A percentile compares a stretch with the other conserved stretches of the same genome.
phyloP scores from a whole-genome alignment of 2,329 filamentous ascomycete genomes.

The Diaporthe humulicola region DNA sequence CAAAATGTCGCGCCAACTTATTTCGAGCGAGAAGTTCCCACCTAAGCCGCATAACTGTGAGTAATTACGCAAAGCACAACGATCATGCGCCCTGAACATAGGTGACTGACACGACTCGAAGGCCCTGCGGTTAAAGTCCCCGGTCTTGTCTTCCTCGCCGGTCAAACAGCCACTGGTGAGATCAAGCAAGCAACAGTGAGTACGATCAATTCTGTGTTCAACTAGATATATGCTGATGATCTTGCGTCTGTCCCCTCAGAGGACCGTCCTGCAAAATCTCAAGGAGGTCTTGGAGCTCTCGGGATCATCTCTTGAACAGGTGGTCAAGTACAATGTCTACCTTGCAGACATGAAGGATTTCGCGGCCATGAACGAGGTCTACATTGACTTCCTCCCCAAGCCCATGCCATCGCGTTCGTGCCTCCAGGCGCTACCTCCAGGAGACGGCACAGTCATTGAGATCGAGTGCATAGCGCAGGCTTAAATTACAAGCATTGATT shows the following conservation, averaged over 20 bases:
- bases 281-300: slow-evolving; percentile 47
- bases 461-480: slow-evolving; percentile 59
- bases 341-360: slow-evolving; percentile 48
- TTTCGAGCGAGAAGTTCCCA: slow-evolving; percentile 61
- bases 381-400: slow-evolving; percentile 55
- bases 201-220: background rate
- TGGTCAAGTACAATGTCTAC: slow-evolving; percentile 49
- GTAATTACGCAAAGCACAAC: slow-evolving; percentile 28
- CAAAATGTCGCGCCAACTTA: slow-evolving; percentile 60
- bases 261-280: slow-evolving; percentile 46
- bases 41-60: slow-evolving; percentile 61
- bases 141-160: slow-evolving; percentile 60
- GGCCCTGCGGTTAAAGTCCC: slow-evolving; percentile 59
- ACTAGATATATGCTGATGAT: background rate
- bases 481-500: slow-evolving; percentile 37
- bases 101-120: slow-evolving; percentile 38
- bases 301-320: slow-evolving; percentile 46
- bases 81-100: background rate
- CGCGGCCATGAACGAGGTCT: slow-evolving; percentile 51
- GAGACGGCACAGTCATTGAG: slow-evolving; percentile 57
- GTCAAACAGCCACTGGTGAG: slow-evolving; percentile 62
- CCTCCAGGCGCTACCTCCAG: slow-evolving; percentile 54
- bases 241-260: background rate
- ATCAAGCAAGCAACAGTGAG: slow-evolving; percentile 60
- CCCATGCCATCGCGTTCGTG: slow-evolving; percentile 58